Evolutionary conservation across 495 filamentous ascomycete genomes (phyloP), one percentile per base, ranked within the genome.

Genomic region (Penicillium macrosclerotiorum): DNA sequence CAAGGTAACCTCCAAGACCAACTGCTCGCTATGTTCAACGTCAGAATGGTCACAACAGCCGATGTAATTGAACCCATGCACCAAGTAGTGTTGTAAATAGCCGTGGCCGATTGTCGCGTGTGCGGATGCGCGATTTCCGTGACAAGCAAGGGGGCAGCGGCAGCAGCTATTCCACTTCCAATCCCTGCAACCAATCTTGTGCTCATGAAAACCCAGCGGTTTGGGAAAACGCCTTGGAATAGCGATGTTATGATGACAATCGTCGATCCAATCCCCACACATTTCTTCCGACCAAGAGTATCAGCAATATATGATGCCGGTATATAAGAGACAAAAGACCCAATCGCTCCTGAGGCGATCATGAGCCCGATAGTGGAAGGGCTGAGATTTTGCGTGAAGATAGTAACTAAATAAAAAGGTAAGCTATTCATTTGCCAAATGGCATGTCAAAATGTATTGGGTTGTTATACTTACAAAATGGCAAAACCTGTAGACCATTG

Each of bases 1-100:
- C 57, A 61, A 17, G 57, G 50, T 11, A 47, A 8, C 16, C 35
- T 37, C 57, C 57, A 61, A 4, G 57, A 61, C 57, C 57, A 61
- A 25, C 27, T 42, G n/a, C 14, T 49, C 1, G 22, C 12, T 29
- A 61, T 39, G 4, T 19, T 42, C 9, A 61, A 44, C 2, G 57
- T 61, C 8, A 44, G 47, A 46, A 52, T 52, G 2, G 54, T 54
- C 6, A 52, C 35, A 2, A 37, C 42, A 3, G 57, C 57, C 4
- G 57, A 54, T 1, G 45, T 18, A 32, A 61, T 61, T 0, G 51
- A 57, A 5, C 57, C 57, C 14, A 57, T 13, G 17, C 34, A 45
- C 57, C 57, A 61, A 8, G 20, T 48, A 3, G 54, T 34, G 25
- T 61, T 61, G 13, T 61, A 61, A 4, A 61, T 27, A 5, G 54